These are phyloP conservation scores for Neurospora pannonica DNA, from an alignment of 495 filamentous ascomycete species.

Conservation along the genomic window DNA sequence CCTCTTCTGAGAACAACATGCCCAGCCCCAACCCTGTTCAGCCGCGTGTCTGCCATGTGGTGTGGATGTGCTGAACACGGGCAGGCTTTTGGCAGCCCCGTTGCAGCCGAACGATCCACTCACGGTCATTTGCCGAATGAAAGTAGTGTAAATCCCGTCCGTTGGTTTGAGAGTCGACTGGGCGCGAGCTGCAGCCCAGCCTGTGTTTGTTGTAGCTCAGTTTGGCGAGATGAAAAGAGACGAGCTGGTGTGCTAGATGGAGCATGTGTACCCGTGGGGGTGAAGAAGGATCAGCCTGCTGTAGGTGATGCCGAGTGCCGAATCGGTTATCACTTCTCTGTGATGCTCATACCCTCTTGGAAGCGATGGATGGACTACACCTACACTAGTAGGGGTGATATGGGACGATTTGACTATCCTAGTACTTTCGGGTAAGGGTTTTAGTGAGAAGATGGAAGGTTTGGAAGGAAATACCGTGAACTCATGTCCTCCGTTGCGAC, in stretches of 20 bases:
- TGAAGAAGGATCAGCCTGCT: background rate
- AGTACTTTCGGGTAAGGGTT: background rate
- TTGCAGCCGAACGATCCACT: background rate
- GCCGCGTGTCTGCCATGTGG: background rate
- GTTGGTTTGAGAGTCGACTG: background rate
- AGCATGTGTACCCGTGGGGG: background rate
- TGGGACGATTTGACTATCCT: background rate
- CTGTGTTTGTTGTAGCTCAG: background rate
- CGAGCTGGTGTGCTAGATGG: background rate
- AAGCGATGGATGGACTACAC: background rate
- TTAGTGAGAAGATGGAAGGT: background rate
- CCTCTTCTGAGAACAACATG: too few species aligned
- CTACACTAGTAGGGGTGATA: background rate
- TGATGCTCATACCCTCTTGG: background rate
- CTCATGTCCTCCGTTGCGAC: background rate
- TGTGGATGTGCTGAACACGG: background rate
- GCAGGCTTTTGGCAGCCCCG: background rate
- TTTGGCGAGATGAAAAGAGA: background rate
- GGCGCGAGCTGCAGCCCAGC: background rate
- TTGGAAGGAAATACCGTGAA: background rate
- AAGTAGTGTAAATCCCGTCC: background rate
- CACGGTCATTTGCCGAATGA: background rate
- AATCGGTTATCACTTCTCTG: background rate
- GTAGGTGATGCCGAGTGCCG: background rate
- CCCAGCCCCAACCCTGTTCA: background rate